Base-by-base conservation (phyloP, 345 rosid species). In the Populus davidiana region DNA sequence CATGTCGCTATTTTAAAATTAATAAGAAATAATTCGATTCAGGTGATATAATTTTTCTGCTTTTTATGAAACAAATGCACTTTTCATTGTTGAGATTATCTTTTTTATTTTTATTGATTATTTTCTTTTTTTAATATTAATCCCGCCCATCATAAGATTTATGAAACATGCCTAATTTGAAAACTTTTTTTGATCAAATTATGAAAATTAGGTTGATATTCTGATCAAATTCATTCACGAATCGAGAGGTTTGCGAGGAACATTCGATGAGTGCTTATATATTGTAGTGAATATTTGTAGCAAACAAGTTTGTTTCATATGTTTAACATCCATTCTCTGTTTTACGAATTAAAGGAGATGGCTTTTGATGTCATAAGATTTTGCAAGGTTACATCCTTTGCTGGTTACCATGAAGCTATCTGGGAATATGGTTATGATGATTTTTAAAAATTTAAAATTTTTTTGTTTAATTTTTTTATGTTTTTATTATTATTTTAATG, bases 171-270 rank as follows among this genome's bases (percentile, higher is more conserved):
- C 82, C 93, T 33, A 88, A 90, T 69, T 69, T 92, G 67, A 91
- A 86, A 5, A 84, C 77, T 25, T 87, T 78, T 88, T 85, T 95
- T 90, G 93, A 90, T 78, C 90, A 87, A 68, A 81, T 89, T 73
- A 88, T 82, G 73, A 87, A 89, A 83, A 91, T 90, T 86, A 92
- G 92, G 69, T 83, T 91, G 85, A 77, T 79, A 78, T 89, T 84
- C 64, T 91, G 87, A 81, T 64, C 77, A 38, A 73, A 13, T 36
- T 36, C 33, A 73, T 5, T 66, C 69, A 66, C 14, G 4, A 23
- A 1, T 21, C 44, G 4, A 39, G 13, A 17, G 20, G 33, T 38
- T 38, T 8, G 50, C 25, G 71, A 69, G 8, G 36, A 43, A 69
- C 49, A 23, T 17, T 69, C 17, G 16, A 18, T 13, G 41, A 13